A percentile compares a stretch with the other conserved stretches of the same genome.
phyloP scores from a whole-genome alignment of 257 asterid species.

The Scutellaria minor region DNA sequence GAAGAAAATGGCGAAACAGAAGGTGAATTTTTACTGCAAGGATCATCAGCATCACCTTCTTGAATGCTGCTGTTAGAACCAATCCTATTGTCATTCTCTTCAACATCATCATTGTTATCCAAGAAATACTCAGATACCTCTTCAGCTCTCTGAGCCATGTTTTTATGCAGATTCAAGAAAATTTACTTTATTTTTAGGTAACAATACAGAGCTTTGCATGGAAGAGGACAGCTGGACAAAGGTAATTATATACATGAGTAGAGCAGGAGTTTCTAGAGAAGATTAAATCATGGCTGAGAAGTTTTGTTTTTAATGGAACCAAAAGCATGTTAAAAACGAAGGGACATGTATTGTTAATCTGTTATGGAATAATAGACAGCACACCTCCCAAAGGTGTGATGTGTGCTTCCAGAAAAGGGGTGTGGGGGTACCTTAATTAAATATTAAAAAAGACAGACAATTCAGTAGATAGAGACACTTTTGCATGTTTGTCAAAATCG shows the following conservation, averaged over 20 bases:
- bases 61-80: constrained; percentile 28
- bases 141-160: constrained; percentile 38
- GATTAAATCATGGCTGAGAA: background rate
- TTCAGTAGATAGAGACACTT: too few species aligned
- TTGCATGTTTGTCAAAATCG: too few species aligned
- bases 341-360: background rate
- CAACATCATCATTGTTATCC: constrained; percentile 45
- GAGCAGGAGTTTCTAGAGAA: constrained; percentile 29
- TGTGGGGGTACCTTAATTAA: too few species aligned
- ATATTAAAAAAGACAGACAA: too few species aligned
- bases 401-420: too few species aligned
- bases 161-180: background rate
- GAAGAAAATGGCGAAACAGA: constrained; percentile 43
- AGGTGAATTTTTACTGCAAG: constrained; percentile 10
- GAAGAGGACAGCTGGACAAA: background rate
- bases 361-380: constrained; percentile 9
- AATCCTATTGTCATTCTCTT: constrained; percentile 35
- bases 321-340: background rate
- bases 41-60: constrained; percentile 28
- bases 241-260: background rate
- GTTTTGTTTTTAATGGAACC: background rate
- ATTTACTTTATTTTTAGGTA: background rate
- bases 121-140: constrained; percentile 37
- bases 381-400: constrained; percentile 6
- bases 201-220: constrained; percentile 25